Percentiles rank a stretch among this genome's conserved stretches.
phyloP scores from a whole-genome alignment of 225 moss, liverwort and hornwort species.

The Anthoceros angustus region DNA sequence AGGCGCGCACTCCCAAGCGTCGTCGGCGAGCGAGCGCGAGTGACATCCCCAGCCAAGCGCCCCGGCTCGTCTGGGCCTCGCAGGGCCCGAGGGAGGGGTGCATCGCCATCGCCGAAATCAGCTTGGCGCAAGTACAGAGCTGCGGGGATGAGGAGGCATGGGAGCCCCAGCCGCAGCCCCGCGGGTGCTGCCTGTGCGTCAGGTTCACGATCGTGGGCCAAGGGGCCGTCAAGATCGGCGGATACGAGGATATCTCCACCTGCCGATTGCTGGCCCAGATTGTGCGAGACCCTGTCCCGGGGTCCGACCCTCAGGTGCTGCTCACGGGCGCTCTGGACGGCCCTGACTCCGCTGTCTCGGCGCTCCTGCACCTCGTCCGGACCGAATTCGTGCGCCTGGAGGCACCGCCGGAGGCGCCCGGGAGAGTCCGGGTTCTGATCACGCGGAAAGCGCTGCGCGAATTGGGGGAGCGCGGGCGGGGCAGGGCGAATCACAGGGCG shows the following conservation, averaged over 20 bases:
- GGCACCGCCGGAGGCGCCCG: conserved; percentile 22
- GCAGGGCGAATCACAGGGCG: conserved; percentile 32
- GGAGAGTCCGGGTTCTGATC: conserved; percentile 36
- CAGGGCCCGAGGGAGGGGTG: no score
- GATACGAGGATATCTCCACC: conserved; percentile 30
- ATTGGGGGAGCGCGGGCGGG: conserved; percentile 23
- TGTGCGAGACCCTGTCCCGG: conserved; percentile 15
- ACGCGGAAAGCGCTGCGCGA: conserved; percentile 36
- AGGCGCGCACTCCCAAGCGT: no score
- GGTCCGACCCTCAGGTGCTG: conserved; percentile 11
- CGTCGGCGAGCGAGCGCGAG: no score
- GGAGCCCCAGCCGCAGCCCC: no score
- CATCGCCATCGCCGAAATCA: no score
- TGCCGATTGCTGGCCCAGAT: conserved; percentile 34
- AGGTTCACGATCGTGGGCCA: conserved; percentile 21
- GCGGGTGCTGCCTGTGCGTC: no score
- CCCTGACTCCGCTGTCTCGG: conserved; percentile 49
- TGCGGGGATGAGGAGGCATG: no score
- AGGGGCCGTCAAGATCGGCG: conserved; percentile 20
- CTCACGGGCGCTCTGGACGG: conserved; percentile 61
- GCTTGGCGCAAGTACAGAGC: no score
- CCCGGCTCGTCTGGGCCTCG: no score
- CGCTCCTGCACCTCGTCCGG: conserved; percentile 48
- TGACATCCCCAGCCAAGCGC: no score
- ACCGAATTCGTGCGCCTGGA: conserved; percentile 29